Evolutionary conservation across 345 rosid species (phyloP).

Genomic region (Salix arbutifolia): DNA sequence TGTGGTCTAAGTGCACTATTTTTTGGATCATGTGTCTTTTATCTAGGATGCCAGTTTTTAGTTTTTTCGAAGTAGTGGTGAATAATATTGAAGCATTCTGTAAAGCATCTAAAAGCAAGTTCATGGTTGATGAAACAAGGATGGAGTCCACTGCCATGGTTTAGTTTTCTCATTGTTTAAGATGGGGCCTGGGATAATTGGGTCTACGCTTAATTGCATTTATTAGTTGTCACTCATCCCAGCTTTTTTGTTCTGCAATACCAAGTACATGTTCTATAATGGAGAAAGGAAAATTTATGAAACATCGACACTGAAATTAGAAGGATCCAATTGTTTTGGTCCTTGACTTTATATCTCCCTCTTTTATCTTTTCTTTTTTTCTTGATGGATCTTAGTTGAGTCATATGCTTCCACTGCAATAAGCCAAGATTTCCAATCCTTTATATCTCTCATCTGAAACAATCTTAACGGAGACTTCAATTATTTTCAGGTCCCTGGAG

Average conservation of each 20-base stretch:
- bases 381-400: background rate
- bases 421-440: background rate
- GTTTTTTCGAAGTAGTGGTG: background rate
- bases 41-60: background rate
- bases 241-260: background rate
- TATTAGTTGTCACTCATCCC: background rate
- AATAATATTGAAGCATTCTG: background rate
- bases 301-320: background rate
- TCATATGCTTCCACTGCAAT: background rate
- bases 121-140: background rate
- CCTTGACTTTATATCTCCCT: background rate
- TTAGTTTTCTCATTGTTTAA: background rate
- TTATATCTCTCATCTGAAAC: background rate
- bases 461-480: background rate
- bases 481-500: conserved; percentile 76
- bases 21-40: background rate
- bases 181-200: background rate
- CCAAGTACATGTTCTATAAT: background rate
- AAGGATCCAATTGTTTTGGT: background rate
- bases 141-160: background rate
- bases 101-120: background rate
- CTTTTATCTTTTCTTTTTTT: background rate
- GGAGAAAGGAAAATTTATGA: background rate
- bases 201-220: background rate
- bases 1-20: background rate